phyloP scores from a whole-genome alignment of 2,329 filamentous ascomycete species.

The Alternaria burnsii region DNA sequence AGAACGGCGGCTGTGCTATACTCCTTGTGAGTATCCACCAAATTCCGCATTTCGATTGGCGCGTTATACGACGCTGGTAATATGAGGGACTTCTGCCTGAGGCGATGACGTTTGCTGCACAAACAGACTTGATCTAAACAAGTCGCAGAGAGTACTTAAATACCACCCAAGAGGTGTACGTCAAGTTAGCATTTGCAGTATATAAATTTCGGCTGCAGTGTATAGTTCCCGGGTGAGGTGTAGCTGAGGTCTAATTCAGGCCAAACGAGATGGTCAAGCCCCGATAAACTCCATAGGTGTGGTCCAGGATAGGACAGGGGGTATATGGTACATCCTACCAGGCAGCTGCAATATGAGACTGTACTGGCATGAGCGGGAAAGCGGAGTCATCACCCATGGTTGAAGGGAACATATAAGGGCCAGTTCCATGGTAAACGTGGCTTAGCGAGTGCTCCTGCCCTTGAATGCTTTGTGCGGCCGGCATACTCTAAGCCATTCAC shows the following conservation, averaged over 20 bases:
- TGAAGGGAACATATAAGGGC: background rate
- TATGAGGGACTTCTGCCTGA: background rate
- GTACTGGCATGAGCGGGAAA: background rate
- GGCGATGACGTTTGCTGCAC: background rate
- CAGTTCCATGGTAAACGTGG: constrained; percentile 8
- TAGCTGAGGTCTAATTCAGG: background rate
- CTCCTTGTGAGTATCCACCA: background rate
- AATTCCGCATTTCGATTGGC: background rate
- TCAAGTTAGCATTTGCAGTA: background rate
- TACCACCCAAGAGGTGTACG: background rate
- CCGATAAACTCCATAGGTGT: background rate
- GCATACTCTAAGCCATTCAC: constrained; percentile 10
- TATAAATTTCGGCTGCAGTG: too few relatives aligned
- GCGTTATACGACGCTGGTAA: background rate
- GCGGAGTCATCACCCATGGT: constrained; percentile 5
- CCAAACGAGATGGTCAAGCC: background rate
- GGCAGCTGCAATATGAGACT: background rate
- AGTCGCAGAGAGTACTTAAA: background rate
- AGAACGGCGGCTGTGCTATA: background rate
- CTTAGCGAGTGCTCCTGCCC: constrained; percentile 10
- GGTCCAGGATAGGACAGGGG: background rate
- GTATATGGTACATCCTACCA: background rate
- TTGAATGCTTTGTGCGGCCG: constrained; percentile 10
- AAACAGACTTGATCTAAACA: background rate
- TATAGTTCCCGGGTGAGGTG: background rate